Conservation (phyloP, 495 filamentous ascomycete species). For the Letharia columbiana region DNA sequence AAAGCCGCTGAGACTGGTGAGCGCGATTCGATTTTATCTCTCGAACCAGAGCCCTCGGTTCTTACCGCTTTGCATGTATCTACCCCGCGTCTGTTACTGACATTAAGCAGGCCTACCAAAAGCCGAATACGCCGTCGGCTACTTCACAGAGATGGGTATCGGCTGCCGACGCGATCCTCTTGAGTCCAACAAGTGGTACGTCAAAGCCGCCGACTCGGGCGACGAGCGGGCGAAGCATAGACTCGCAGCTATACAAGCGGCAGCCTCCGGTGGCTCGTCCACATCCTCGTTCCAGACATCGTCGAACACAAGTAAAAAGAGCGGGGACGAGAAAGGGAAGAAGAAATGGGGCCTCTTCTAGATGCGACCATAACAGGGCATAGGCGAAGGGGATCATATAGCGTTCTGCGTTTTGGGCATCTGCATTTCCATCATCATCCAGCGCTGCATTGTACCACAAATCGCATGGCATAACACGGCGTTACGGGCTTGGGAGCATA, state of each 20-base stretch:
- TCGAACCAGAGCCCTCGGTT: not conserved
- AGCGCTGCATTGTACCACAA: slow-evolving; percentile 1
- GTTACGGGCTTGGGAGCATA: not conserved
- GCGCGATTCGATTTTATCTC: slow-evolving; percentile 22
- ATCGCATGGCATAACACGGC: not conserved
- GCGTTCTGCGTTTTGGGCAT: not conserved
- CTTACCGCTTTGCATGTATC: not conserved
- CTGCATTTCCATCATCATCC: slow-evolving; percentile 8
- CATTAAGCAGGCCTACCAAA: slow-evolving; percentile 65
- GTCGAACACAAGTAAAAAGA: slow-evolving; percentile 16
- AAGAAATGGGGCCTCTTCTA: slow-evolving; percentile 23
- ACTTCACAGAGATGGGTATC: slow-evolving; percentile 98
- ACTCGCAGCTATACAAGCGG: slow-evolving; percentile 75
- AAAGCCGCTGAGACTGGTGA: slow-evolving; percentile 77
- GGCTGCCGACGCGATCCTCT: slow-evolving; percentile 86
- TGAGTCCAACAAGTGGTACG: slow-evolving; percentile 97
- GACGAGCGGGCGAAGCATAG: slow-evolving; percentile 82
- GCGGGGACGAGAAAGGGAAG: slow-evolving; percentile 16
- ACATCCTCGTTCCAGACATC: slow-evolving; percentile 28
- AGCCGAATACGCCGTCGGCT: slow-evolving; percentile 89
- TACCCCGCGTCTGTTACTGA: not conserved
- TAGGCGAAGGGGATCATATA: not conserved
- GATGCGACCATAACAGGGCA: not conserved
- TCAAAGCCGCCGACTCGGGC: slow-evolving; percentile 86
- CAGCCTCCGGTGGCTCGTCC: slow-evolving; percentile 59